These are phyloP conservation scores for Tylopilus rubrobrunneus DNA, from an alignment of 768 basidiomycete genomes.

Conservation along the genomic window DNA sequence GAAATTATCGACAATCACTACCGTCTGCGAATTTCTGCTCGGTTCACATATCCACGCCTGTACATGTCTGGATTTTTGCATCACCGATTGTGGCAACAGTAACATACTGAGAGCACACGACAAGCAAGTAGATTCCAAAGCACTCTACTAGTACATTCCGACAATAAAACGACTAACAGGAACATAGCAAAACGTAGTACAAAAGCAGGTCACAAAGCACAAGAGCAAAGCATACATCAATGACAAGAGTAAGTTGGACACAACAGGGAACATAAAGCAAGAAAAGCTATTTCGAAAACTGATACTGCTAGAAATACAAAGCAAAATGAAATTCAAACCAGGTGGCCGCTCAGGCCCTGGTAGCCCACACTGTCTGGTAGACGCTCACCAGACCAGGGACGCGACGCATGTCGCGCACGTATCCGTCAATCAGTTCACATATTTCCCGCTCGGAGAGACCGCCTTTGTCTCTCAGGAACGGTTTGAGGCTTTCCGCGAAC, in stretches of 20 bases:
- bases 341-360: conserved; percentile 18
- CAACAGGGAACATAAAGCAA: not conserved
- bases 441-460: conserved; percentile 37
- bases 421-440: conserved; percentile 37
- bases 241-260: not conserved
- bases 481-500: conserved; percentile 48
- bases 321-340: not conserved
- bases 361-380: conserved; percentile 50
- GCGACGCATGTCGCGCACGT: conserved; percentile 42
- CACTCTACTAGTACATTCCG: not conserved
- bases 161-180: not conserved
- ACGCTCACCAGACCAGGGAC: conserved; percentile 46
- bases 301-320: not conserved
- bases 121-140: not conserved
- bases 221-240: not conserved
- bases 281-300: not conserved
- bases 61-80: no score
- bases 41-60: no score
- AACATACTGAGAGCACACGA: not conserved
- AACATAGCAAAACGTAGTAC: not conserved
- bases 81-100: no score
- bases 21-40: no score
- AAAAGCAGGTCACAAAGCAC: not conserved
- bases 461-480: conserved; percentile 40
- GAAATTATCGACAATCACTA: no score